Evolutionary conservation across 345 rosid genomes (phyloP).

Genomic region (Sisymbrium altissimum): DNA sequence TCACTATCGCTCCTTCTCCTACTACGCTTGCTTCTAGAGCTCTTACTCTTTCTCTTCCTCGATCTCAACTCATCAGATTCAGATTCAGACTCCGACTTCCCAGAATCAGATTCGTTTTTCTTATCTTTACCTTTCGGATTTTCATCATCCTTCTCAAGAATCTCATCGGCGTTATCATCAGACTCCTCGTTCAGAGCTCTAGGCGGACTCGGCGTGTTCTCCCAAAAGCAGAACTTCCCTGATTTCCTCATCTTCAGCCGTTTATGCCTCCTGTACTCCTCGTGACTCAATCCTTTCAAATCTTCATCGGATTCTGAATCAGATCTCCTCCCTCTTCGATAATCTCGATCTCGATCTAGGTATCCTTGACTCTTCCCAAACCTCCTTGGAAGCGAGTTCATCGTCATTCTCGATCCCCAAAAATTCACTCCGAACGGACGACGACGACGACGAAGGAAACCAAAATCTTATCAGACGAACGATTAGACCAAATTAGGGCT

Average conservation of each 20-base stretch:
- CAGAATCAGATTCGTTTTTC: slow-evolving; percentile 49
- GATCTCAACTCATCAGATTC: slow-evolving; percentile 45
- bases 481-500: slow-evolving; percentile 7
- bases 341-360: slow-evolving; percentile 40
- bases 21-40: slow-evolving; percentile 30
- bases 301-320: slow-evolving; percentile 91
- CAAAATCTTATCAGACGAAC: background rate
- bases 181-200: slow-evolving; percentile 45
- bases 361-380: slow-evolving; percentile 52
- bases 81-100: slow-evolving; percentile 41
- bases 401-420: slow-evolving; percentile 24
- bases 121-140: slow-evolving; percentile 33
- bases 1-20: slow-evolving; percentile 34
- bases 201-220: slow-evolving; percentile 77
- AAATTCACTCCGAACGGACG: background rate
- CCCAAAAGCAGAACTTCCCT: slow-evolving; percentile 58
- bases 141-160: slow-evolving; percentile 43
- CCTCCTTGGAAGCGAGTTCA: slow-evolving; percentile 50
- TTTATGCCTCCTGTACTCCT: slow-evolving; percentile 80
- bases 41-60: slow-evolving; percentile 41
- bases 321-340: slow-evolving; percentile 40
- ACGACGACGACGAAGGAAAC: background rate
- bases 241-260: slow-evolving; percentile 85
- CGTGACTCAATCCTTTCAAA: slow-evolving; percentile 65
- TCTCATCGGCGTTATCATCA: slow-evolving; percentile 48